These are phyloP conservation scores for Leptographium radiaticola DNA, from an alignment of 2,329 filamentous ascomycete species.

Conservation along the genomic window DNA sequence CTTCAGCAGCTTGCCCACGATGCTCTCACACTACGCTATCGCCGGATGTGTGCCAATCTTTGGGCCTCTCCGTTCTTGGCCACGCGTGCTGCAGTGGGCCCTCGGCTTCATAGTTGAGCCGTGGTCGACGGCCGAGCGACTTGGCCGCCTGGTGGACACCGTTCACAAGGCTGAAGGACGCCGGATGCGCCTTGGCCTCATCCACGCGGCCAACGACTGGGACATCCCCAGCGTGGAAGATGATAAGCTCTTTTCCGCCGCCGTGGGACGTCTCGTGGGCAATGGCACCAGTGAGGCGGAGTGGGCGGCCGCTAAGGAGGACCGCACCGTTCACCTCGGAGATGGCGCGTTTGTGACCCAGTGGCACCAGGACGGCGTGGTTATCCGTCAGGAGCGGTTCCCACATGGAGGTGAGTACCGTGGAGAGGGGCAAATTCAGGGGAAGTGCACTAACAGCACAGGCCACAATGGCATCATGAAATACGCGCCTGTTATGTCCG, in stretches of 20 bases:
- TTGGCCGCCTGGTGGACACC: constrained; percentile 41
- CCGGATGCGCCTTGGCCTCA: constrained; percentile 49
- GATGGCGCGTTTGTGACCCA: constrained; percentile 34
- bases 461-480: constrained; percentile 60
- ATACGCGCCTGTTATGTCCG: constrained; percentile 49
- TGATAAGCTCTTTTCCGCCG: constrained; percentile 47
- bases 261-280: constrained; percentile 26
- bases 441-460: constrained; percentile 16
- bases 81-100: constrained; percentile 48
- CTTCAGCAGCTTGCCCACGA: constrained; percentile 60
- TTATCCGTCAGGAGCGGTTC: constrained; percentile 40
- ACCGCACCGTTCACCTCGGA: constrained; percentile 28
- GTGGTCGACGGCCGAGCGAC: constrained; percentile 61
- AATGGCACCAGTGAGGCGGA: constrained; percentile 14
- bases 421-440: background rate
- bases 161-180: constrained; percentile 28
- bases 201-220: constrained; percentile 70
- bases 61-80: constrained; percentile 58
- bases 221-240: constrained; percentile 70
- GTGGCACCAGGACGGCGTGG: constrained; percentile 30
- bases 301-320: constrained; percentile 24
- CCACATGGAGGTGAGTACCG: constrained; percentile 37
- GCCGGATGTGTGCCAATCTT: constrained; percentile 68
- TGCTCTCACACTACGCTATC: constrained; percentile 67
- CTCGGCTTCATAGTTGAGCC: constrained; percentile 57